phyloP scores from a whole-genome alignment of 169 alveolate genomes.

The Theileria equi region DNA sequence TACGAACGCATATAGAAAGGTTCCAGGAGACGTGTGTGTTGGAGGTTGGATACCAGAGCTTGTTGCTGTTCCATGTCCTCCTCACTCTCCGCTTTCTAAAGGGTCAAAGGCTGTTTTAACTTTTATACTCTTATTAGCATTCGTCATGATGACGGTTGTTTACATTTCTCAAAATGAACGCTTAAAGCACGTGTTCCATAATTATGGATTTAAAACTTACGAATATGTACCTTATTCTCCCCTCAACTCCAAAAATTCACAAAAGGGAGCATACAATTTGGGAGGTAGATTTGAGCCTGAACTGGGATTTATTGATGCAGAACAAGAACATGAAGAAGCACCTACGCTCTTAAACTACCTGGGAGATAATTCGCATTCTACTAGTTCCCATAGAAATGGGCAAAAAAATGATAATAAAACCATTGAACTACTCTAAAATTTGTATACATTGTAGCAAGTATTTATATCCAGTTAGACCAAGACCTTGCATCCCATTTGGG shows the following conservation, averaged over 20 bases:
- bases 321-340: constrained; percentile 76
- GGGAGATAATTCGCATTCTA: constrained; percentile 26
- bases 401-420: not conserved
- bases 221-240: constrained; percentile 69
- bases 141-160: constrained; percentile 46
- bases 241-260: constrained; percentile 51
- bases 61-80: constrained; percentile 90
- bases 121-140: constrained; percentile 32
- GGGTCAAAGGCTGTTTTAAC: constrained; percentile 56
- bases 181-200: constrained; percentile 55
- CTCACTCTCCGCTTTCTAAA: constrained; percentile 79
- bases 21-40: constrained; percentile 94
- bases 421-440: constrained; percentile 41
- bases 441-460: not conserved
- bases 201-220: constrained; percentile 68
- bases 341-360: constrained; percentile 71
- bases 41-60: constrained; percentile 93
- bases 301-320: constrained; percentile 77
- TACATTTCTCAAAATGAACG: constrained; percentile 50
- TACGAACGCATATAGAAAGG: constrained; percentile 90
- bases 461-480: constrained; percentile 67
- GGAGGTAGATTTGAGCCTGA: constrained; percentile 76
- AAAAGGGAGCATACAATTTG: constrained; percentile 22
- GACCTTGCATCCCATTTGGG: constrained; percentile 85
- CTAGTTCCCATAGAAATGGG: not conserved